phyloP scores from a whole-genome alignment of 139 green algal genomes.

The Protoeuglena noctilucae region DNA sequence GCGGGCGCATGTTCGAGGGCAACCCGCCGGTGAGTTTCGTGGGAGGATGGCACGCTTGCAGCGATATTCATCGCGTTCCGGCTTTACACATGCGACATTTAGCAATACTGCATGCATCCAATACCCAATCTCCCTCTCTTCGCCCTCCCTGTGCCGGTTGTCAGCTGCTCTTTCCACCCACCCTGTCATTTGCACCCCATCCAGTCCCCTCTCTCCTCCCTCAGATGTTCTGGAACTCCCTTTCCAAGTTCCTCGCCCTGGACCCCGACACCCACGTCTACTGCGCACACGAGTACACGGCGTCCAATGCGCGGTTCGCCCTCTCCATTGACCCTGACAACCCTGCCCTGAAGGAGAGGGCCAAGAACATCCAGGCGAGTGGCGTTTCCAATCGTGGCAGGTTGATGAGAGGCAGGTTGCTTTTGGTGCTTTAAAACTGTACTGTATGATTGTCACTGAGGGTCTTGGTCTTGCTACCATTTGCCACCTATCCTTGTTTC shows the following conservation, averaged over 20 bases:
- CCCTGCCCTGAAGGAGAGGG: constrained; percentile 26
- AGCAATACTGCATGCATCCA: too few species aligned
- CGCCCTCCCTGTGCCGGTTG: too few species aligned
- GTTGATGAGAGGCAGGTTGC: neutral
- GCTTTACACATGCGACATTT: too few species aligned
- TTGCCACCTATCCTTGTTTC: too few species aligned
- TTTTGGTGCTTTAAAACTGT: neutral
- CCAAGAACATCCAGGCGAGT: constrained; percentile 32
- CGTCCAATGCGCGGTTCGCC: constrained; percentile 54
- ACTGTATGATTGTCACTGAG: neutral
- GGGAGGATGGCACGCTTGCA: too few species aligned
- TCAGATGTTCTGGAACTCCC: too few species aligned
- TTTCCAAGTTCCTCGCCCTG: constrained; percentile 58
- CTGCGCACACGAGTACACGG: constrained; percentile 59
- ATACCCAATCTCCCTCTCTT: too few species aligned
- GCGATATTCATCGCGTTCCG: too few species aligned
- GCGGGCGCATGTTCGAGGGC: constrained; percentile 80
- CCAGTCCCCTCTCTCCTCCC: too few species aligned
- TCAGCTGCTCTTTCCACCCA: too few species aligned
- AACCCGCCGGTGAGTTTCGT: too few species aligned
- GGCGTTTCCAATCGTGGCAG: constrained; percentile 2
- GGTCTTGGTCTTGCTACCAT: neutral
- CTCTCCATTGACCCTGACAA: constrained; percentile 48
- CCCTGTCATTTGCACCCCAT: too few species aligned
- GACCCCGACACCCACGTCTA: constrained; percentile 51